Percentiles rank a stretch among this genome's conserved stretches.
Conservation (phyloP, 495 filamentous ascomycete species). For the Daldinia bambusicola region DNA sequence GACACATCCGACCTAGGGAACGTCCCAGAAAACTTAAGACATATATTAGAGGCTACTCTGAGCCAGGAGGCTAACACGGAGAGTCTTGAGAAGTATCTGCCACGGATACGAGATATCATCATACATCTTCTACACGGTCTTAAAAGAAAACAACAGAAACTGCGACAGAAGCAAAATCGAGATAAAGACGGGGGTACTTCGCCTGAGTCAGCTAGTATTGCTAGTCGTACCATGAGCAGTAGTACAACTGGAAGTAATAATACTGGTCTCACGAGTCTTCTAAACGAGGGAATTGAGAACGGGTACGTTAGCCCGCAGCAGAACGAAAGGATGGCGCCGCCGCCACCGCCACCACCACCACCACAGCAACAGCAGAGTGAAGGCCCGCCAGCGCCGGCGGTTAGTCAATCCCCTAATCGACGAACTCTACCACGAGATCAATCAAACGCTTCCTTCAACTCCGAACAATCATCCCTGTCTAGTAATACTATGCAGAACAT, state of each 20-base stretch:
- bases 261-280: conserved; percentile 70
- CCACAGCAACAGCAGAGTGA: conserved; percentile 31
- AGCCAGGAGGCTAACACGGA: conserved; percentile 95
- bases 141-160: conserved; percentile 92
- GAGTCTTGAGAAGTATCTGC: conserved; percentile 90
- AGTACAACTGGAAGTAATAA: conserved; percentile 70
- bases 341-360: too few species aligned
- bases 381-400: conserved; percentile 10
- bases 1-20: conserved; percentile 93
- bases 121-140: conserved; percentile 95
- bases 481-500: conserved; percentile 75
- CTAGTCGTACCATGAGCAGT: conserved; percentile 69
- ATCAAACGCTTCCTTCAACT: conserved; percentile 57
- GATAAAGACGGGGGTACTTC: conserved; percentile 67
- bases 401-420: conserved; percentile 54
- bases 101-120: conserved; percentile 95
- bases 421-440: conserved; percentile 57
- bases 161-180: conserved; percentile 81
- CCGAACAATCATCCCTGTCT: conserved; percentile 69
- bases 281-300: conserved; percentile 68
- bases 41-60: conserved; percentile 92
- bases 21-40: conserved; percentile 88
- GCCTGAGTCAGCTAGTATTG: conserved; percentile 53
- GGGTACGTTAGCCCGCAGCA: conserved; percentile 52
- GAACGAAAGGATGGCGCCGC: conserved; percentile 38